Evolutionary conservation across 208 protist species (phyloP).

Genomic region (Lotmaria passim): DNA sequence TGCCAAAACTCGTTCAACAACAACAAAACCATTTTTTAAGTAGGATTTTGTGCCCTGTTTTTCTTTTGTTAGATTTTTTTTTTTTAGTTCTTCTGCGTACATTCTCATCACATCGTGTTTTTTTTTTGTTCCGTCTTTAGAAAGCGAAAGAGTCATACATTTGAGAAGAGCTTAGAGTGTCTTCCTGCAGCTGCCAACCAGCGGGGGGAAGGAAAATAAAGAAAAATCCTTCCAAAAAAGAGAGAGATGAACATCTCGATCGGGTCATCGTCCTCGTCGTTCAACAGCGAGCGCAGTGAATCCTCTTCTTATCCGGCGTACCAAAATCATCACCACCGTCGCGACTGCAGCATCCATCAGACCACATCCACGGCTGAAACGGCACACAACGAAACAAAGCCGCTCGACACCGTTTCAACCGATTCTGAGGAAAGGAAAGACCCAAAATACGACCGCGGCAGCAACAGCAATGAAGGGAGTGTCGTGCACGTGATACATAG

Average conservation of each 20-base stretch:
- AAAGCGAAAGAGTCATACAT: background rate
- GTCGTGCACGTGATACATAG: too few species aligned
- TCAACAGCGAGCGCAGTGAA: conserved; percentile 13
- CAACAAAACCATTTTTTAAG: too few species aligned
- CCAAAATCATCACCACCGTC: background rate
- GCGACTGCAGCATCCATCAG: background rate
- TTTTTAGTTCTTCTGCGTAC: background rate
- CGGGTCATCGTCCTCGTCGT: conserved; percentile 27
- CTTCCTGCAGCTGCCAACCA: too few species aligned
- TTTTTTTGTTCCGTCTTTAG: conserved; percentile 1
- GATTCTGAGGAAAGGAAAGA: background rate
- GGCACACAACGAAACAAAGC: background rate
- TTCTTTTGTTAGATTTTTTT: too few species aligned
- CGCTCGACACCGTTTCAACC: background rate
- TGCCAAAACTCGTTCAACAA: too few species aligned
- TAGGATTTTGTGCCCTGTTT: too few species aligned
- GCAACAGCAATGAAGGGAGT: background rate
- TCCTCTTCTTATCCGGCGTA: background rate
- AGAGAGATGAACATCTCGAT: conserved; percentile 34
- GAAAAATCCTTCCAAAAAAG: too few species aligned
- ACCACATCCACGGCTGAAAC: background rate
- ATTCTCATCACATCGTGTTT: background rate
- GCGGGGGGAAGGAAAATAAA: background rate
- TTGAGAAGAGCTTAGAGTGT: background rate
- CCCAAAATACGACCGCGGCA: background rate